Conservation (phyloP, 495 filamentous ascomycete species). For the Hypoxylon lienhwacheense region DNA sequence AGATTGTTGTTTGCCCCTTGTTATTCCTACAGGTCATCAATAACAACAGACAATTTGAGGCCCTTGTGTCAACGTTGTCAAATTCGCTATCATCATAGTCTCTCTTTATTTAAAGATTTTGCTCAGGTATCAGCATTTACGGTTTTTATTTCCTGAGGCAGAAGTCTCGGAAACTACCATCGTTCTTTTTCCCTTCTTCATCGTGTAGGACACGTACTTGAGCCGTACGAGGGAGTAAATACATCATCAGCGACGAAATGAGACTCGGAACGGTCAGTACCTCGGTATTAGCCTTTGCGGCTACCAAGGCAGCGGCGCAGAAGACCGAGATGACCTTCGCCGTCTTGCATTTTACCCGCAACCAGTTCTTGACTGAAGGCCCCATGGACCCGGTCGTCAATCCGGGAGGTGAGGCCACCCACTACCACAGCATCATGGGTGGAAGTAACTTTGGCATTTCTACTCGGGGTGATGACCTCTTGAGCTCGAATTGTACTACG, state of each 20-base stretch:
- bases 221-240: slow-evolving; percentile 5
- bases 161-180: slow-evolving; percentile 11
- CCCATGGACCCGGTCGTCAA: slow-evolving; percentile 66
- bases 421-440: slow-evolving; percentile 71
- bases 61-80: slow-evolving; percentile 9
- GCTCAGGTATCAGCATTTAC: slow-evolving; percentile 18
- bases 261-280: slow-evolving; percentile 32
- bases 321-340: slow-evolving; percentile 47
- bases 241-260: too few relatives aligned
- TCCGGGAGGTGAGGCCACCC: slow-evolving; percentile 59
- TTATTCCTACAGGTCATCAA: slow-evolving; percentile 30
- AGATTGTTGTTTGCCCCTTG: slow-evolving; percentile 36
- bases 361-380: slow-evolving; percentile 56
- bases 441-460: slow-evolving; percentile 69
- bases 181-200: slow-evolving; percentile 12
- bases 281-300: slow-evolving; percentile 37
- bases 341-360: slow-evolving; percentile 48
- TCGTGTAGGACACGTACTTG: slow-evolving; percentile 7
- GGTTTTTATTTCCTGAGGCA: slow-evolving; percentile 31
- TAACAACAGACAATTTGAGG: slow-evolving; percentile 15
- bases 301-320: slow-evolving; percentile 38
- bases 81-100: slow-evolving; percentile 5
- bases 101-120: slow-evolving; percentile 16
- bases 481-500: slow-evolving; percentile 65
- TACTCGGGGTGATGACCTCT: slow-evolving; percentile 60